Evolutionary conservation across 495 filamentous ascomycete species (phyloP).

Genomic region (Aspergillus kassunensis): DNA sequence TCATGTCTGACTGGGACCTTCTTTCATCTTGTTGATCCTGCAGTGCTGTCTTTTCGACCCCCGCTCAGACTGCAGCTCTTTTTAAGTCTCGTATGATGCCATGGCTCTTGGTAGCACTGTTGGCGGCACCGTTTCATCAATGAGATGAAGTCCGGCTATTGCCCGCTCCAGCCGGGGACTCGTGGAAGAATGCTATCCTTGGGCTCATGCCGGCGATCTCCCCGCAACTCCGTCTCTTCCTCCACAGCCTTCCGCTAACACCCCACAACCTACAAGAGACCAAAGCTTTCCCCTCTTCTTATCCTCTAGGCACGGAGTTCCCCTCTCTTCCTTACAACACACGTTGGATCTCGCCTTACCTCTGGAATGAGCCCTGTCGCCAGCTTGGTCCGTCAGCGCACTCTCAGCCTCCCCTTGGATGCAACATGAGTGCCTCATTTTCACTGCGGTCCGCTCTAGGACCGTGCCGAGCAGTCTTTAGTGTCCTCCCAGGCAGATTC

Average conservation of each 20-base stretch:
- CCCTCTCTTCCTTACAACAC: no score
- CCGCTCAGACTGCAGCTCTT: no score
- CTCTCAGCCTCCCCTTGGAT: neutral
- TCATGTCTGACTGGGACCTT: neutral
- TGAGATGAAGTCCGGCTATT: constrained; percentile 7
- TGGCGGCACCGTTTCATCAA: constrained; percentile 14
- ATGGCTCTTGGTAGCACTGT: constrained; percentile 6
- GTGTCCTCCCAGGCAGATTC: constrained; percentile 25
- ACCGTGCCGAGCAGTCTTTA: constrained; percentile 28
- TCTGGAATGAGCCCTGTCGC: constrained; percentile 9
- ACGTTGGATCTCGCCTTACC: neutral
- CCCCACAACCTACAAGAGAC: neutral
- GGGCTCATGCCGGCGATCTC: constrained; percentile 10
- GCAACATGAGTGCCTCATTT: constrained; percentile 29
- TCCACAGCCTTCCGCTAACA: constrained; percentile 5
- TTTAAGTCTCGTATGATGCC: neutral
- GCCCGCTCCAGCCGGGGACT: constrained; percentile 7
- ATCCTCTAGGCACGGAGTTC: neutral
- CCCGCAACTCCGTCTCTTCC: constrained; percentile 11
- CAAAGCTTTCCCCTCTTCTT: constrained; percentile 1
- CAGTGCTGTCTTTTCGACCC: no score
- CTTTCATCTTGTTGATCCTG: neutral
- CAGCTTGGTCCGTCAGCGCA: neutral
- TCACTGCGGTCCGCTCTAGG: constrained; percentile 31
- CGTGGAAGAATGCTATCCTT: constrained; percentile 21